Evolutionary conservation across 2,329 filamentous ascomycete species (phyloP).

Genomic region (Nannizzia gypsea): DNA sequence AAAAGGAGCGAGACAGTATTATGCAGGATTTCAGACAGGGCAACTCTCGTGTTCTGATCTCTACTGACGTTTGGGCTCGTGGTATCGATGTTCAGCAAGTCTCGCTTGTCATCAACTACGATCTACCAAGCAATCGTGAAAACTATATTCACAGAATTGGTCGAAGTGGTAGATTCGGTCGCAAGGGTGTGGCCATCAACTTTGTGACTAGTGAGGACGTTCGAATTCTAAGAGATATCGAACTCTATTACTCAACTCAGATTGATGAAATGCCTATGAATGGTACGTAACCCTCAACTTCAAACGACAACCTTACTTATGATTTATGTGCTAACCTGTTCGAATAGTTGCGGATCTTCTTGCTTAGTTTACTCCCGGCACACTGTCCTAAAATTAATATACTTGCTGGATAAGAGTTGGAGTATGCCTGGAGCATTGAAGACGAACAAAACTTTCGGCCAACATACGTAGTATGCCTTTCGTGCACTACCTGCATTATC

Average conservation of each 20-base stretch:
- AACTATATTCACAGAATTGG: slow-evolving; percentile 99
- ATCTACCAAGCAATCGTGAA: slow-evolving; percentile 93
- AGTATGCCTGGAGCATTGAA: neutral
- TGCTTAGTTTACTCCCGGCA: slow-evolving; percentile 10
- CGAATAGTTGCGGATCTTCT: slow-evolving; percentile 19
- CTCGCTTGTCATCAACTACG: slow-evolving; percentile 97
- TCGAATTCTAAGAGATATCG: slow-evolving; percentile 91
- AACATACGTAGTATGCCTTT: neutral
- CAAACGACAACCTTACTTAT: neutral
- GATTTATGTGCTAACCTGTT: neutral
- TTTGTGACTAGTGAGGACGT: slow-evolving; percentile 98
- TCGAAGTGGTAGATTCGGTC: slow-evolving; percentile 84
- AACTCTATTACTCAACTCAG: slow-evolving; percentile 91
- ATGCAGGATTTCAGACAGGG: slow-evolving; percentile 99
- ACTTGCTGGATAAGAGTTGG: neutral
- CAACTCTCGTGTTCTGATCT: slow-evolving; percentile 90
- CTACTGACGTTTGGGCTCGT: slow-evolving; percentile 93
- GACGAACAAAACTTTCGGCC: neutral
- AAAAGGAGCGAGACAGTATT: slow-evolving; percentile 95
- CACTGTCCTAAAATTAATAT: neutral
- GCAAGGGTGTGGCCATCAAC: slow-evolving; percentile 99
- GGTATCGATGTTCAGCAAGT: slow-evolving; percentile 99
- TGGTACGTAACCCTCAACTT: slow-evolving; percentile 41
- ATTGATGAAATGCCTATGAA: slow-evolving; percentile 99
- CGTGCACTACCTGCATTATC: neutral